Evolutionary conservation across 2,329 filamentous ascomycete genomes (phyloP).

Genomic region (Penicillium frequentans): DNA sequence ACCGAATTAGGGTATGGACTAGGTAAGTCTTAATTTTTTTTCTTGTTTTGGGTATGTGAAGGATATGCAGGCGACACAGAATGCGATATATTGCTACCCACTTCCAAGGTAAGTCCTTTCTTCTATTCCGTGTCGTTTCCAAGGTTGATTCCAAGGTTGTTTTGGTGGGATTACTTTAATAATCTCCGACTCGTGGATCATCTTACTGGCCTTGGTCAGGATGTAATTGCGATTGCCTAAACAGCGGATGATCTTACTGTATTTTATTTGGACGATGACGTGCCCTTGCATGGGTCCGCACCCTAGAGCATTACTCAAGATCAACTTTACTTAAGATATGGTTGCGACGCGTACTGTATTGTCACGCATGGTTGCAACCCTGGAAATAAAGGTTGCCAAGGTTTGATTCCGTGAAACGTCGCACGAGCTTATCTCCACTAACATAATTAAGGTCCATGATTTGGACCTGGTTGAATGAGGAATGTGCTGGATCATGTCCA

Average conservation of each 20-base stretch:
- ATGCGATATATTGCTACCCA: neutral
- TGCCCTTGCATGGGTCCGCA: conserved; percentile 15
- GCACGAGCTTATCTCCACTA: conserved; percentile 41
- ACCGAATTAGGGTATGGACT: neutral
- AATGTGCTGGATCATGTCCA: conserved; percentile 6
- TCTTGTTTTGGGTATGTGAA: neutral
- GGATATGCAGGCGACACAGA: neutral
- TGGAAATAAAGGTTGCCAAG: conserved; percentile 34
- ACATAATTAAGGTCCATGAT: conserved; percentile 33
- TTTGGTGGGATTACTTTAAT: neutral
- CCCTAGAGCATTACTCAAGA: conserved; percentile 6
- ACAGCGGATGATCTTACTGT: neutral
- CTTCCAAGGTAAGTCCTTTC: too few relatives aligned
- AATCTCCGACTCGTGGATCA: conserved; percentile 14
- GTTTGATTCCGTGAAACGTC: conserved; percentile 33
- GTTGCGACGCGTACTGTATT: conserved; percentile 20
- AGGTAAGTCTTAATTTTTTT: neutral
- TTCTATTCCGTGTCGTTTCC: too few relatives aligned
- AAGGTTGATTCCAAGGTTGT: too few relatives aligned
- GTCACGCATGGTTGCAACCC: conserved; percentile 28
- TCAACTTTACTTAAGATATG: conserved; percentile 18
- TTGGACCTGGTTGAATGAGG: conserved; percentile 12
- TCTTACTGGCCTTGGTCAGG: neutral
- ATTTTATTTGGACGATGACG: conserved; percentile 15
- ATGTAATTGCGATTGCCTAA: neutral